Percentiles rank a stretch among this genome's conserved stretches.
Conservation (phyloP, 73 alveolate species). For the Tetrahymena thermophila region DNA sequence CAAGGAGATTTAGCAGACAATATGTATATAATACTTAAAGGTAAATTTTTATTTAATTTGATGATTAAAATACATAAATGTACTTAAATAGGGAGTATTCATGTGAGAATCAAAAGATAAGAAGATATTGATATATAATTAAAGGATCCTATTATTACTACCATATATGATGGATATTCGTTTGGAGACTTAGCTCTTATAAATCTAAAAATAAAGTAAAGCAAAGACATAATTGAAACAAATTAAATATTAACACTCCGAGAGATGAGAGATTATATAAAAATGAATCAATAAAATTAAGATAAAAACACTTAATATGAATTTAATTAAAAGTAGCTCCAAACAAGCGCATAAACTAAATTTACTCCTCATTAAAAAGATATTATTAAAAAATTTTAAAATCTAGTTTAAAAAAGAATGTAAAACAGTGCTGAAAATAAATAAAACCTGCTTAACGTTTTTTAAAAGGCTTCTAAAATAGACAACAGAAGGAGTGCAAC, state of each 20-base stretch:
- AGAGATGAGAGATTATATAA: neutral
- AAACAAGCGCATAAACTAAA: neutral
- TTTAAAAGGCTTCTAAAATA: neutral
- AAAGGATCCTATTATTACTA: neutral
- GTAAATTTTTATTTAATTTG: neutral
- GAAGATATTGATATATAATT: neutral
- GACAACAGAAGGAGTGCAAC: neutral
- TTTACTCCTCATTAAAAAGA: neutral
- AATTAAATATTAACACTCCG: neutral
- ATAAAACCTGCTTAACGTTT: neutral
- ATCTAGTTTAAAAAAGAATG: neutral
- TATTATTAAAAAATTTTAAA: no score
- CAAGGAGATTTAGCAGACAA: neutral
- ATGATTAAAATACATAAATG: no score
- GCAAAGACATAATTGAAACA: neutral
- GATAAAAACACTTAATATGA: neutral
- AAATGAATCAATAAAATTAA: neutral
- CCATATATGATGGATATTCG: neutral
- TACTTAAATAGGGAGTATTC: neutral
- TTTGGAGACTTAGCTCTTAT: neutral
- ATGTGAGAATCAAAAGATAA: neutral
- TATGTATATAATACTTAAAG: neutral
- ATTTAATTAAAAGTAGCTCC: neutral
- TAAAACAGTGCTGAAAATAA: no score
- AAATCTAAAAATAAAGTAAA: neutral